A percentile compares a stretch with the other conserved stretches of the same genome.
These are phyloP conservation scores for Termitomyces titanicus DNA, from an alignment of 768 basidiomycete genomes.

Conservation along the genomic window DNA sequence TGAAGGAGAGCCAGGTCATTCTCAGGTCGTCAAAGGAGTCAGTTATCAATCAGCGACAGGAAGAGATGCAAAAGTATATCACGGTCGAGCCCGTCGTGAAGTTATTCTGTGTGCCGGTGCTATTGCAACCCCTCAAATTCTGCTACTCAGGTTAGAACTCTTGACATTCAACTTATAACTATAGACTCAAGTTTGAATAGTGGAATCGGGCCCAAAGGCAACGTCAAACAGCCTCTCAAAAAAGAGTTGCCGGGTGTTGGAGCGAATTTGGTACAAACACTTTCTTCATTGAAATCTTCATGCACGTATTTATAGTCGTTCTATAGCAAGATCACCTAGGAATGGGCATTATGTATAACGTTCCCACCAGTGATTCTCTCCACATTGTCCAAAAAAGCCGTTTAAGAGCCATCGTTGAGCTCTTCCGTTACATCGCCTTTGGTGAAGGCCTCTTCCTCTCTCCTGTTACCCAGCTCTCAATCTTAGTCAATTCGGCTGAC, in stretches of 20 bases:
- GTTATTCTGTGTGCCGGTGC: conserved; percentile 8
- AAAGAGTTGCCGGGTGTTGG: conserved; percentile 2
- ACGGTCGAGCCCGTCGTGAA: conserved; percentile 6
- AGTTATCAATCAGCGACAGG: neutral
- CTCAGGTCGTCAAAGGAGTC: neutral
- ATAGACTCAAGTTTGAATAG: neutral
- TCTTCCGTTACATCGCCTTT: conserved; percentile 5
- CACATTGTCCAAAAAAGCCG: conserved; percentile 2
- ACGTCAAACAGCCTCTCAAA: conserved; percentile 3
- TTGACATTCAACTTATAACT: neutral
- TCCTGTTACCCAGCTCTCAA: conserved; percentile 2
- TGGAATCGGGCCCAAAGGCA: neutral
- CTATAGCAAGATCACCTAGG: conserved; percentile 2
- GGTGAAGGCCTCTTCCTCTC: conserved; percentile 7
- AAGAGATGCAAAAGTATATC: neutral
- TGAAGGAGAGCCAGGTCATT: neutral
- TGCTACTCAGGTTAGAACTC: conserved; percentile 4
- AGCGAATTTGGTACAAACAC: neutral
- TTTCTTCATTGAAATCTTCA: neutral
- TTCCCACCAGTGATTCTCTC: neutral
- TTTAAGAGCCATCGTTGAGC: neutral
- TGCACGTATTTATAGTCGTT: neutral
- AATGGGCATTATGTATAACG: conserved; percentile 7
- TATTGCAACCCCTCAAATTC: conserved; percentile 7
- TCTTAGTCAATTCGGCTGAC: neutral